Evolutionary conservation across 2,329 filamentous ascomycete species (phyloP), one percentile per base, ranked within the genome.

Genomic region (Anisogramma anomala): DNA sequence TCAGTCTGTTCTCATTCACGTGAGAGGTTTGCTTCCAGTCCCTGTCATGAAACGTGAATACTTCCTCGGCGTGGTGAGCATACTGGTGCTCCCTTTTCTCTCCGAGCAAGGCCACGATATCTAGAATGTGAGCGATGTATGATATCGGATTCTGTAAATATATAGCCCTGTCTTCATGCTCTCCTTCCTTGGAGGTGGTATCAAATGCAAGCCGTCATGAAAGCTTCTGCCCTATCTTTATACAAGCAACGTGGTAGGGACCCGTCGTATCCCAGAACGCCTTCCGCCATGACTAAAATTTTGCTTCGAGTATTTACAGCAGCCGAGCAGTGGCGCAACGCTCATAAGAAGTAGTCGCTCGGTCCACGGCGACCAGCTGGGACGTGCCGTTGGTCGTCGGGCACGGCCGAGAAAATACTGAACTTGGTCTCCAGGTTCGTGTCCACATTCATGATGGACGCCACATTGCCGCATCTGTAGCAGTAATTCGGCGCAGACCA

Each of bases 401-500:
- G 84, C n/a, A 93, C 85, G 23, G 85, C 85, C 22, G 78, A 82
- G 67, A 93, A 93, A 55, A 93, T 91, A 60, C 82, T 91, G 67
- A 98, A 98, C 54, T 84, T 85, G 23, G 89, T 87, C 46, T 86
- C 79, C 39, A 95, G 70, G 54, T 91, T 82, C 54, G 83, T 82
- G 50, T 82, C 79, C 20, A 95, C 79, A 39, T 87, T 87, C 80
- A 94, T 94, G 58, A 95, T 94, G 57, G 88, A 95, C 6, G 91
- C 91, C 58, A 96, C 78, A 56, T 98, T 98, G 27, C 91, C 91
- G 61, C 91, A 98, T 41, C 88, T 75, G 60, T 94, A 94, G 60
- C 85, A 93, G 62, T 91, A 91, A 59, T 93, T 98, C 4, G 91
- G 91, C 3, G 91, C 91, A 45, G 87, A 95, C 91, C 91, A 98